phyloP scores from a whole-genome alignment of 805 yeast genomes.

The Maudiozyma barnettii region DNA sequence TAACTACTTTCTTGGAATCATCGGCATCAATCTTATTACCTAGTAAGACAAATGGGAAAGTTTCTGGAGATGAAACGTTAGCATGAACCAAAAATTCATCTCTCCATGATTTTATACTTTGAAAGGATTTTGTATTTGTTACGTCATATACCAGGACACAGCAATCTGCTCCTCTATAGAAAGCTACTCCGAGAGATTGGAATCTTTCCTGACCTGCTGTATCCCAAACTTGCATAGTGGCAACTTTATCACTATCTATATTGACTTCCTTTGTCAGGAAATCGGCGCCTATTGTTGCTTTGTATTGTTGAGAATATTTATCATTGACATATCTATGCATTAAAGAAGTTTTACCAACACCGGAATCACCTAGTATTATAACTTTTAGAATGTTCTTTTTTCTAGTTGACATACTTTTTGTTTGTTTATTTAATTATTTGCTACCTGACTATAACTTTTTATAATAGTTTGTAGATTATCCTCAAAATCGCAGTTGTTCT shows the following conservation, averaged over 20 bases:
- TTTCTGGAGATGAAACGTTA: conserved; percentile 85
- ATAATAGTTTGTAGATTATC: no score
- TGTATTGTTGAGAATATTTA: conserved; percentile 89
- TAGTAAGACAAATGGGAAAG: conserved; percentile 88
- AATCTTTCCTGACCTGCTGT: conserved; percentile 98
- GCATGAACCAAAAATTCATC: conserved; percentile 94
- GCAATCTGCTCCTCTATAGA: conserved; percentile 96
- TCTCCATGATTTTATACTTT: conserved; percentile 81
- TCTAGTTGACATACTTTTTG: conserved; percentile 31
- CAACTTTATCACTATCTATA: conserved; percentile 58
- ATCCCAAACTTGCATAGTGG: conserved; percentile 80
- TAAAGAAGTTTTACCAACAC: conserved; percentile 93
- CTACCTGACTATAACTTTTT: no score
- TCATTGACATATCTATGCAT: conserved; percentile 97
- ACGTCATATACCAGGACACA: conserved; percentile 95
- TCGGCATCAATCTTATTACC: conserved; percentile 95
- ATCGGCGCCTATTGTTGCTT: conserved; percentile 97
- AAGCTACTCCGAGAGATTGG: conserved; percentile 93
- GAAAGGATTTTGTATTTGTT: conserved; percentile 88
- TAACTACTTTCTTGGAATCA: conserved; percentile 70
- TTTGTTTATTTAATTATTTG: neutral
- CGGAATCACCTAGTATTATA: conserved; percentile 91
- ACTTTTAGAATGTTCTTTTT: conserved; percentile 75
- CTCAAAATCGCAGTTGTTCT: no score
- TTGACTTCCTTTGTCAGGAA: conserved; percentile 84